Conservation (phyloP, 1,284 basidiomycete species). For the Trametes pubescens region DNA sequence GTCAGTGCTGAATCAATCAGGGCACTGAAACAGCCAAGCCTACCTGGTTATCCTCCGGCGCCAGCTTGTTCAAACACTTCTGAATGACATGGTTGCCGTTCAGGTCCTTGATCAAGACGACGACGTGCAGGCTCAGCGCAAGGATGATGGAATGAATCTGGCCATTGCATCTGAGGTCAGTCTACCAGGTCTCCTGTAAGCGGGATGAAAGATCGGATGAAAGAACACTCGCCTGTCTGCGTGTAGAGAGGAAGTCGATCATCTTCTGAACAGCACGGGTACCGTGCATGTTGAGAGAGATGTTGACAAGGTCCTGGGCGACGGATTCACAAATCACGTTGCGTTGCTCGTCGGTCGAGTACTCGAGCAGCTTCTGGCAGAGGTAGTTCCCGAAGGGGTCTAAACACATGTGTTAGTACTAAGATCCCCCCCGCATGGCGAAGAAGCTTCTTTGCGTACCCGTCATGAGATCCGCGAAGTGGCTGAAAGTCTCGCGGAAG, state of each 20-base stretch:
- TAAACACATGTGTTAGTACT: conserved; percentile 39
- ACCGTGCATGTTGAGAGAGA: conserved; percentile 99
- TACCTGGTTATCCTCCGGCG: conserved; percentile 97
- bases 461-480: conserved; percentile 99
- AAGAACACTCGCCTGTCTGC: conserved; percentile 79
- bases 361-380: conserved; percentile 98
- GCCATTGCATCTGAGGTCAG: conserved; percentile 80
- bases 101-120: conserved; percentile 99
- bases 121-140: conserved; percentile 96
- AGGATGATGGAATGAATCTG: conserved; percentile 99
- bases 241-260: conserved; percentile 99
- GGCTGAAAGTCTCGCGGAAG: conserved; percentile 97
- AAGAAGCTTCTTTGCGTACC: conserved; percentile 53
- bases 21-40: conserved; percentile 15
- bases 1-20: neutral
- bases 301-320: conserved; percentile 95
- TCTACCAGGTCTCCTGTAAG: conserved; percentile 57
- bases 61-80: conserved; percentile 98
- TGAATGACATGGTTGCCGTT: conserved; percentile 99
- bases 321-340: conserved; percentile 98
- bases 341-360: conserved; percentile 97
- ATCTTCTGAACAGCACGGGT: conserved; percentile 99
- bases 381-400: conserved; percentile 99
- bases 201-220: conserved; percentile 43
- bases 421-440: conserved; percentile 3